phyloP scores from a whole-genome alignment of 73 alveolate species.

The Tetrahymena thermophila region DNA sequence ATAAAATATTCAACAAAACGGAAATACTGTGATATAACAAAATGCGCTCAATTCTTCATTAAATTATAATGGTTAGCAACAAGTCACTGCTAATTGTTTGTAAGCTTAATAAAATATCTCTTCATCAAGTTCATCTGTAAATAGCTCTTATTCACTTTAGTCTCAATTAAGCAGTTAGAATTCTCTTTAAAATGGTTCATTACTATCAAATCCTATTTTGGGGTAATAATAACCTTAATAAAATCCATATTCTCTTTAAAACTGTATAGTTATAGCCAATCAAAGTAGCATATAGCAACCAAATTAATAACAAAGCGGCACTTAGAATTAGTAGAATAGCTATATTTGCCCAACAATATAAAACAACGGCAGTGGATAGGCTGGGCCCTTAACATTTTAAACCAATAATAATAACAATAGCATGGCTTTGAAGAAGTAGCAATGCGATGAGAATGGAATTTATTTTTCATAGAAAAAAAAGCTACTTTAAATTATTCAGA shows the following conservation, averaged over 20 bases:
- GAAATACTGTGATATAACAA: background rate
- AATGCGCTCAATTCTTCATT: background rate
- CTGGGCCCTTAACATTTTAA: background rate
- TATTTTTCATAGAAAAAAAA: background rate
- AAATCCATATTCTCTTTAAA: background rate
- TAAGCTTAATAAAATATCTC: background rate
- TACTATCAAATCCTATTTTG: background rate
- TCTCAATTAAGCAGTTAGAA: background rate
- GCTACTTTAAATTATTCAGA: background rate
- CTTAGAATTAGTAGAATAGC: background rate
- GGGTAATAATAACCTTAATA: background rate
- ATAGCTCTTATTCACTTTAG: background rate
- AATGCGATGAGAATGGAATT: background rate
- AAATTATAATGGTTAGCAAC: background rate
- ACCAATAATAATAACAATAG: background rate
- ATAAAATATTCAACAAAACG: background rate
- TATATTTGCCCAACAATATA: background rate
- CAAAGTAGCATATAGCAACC: background rate
- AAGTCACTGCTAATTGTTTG: background rate
- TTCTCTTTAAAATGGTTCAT: background rate
- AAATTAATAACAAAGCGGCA: background rate
- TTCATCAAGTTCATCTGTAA: background rate
- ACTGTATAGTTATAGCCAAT: background rate
- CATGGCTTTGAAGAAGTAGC: background rate
- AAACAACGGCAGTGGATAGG: background rate